A percentile compares a stretch with the other conserved stretches of the same genome.
These are phyloP conservation scores for Corynascus novoguineensis DNA, from an alignment of 495 filamentous ascomycete species.

Conservation along the genomic window DNA sequence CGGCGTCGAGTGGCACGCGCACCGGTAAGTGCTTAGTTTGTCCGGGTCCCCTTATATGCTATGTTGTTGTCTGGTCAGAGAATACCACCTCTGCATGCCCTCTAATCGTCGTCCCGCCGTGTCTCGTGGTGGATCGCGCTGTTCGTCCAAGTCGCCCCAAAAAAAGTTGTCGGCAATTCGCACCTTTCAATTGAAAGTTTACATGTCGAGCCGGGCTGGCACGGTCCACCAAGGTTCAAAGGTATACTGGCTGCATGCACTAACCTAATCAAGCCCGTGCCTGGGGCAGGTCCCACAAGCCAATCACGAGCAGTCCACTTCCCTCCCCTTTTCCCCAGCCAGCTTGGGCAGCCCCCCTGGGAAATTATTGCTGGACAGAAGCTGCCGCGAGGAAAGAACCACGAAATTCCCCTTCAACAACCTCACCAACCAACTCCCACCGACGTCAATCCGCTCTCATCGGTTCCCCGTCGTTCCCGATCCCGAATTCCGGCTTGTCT, in stretches of 20 bases:
- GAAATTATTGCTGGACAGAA: constrained; percentile 46
- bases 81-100: constrained; percentile 2
- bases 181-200: constrained; percentile 15
- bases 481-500: constrained; percentile 11
- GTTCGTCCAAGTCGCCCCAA: constrained; percentile 14
- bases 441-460: constrained; percentile 12
- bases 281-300: constrained; percentile 32
- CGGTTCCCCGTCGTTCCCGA: background rate
- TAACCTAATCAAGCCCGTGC: constrained; percentile 25
- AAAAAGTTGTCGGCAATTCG: constrained; percentile 30
- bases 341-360: constrained; percentile 34
- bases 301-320: constrained; percentile 36
- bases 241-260: constrained; percentile 14
- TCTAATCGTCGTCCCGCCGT: constrained; percentile 8
- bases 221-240: constrained; percentile 24
- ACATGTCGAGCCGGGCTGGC: constrained; percentile 19
- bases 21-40: background rate
- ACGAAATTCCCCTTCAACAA: constrained; percentile 27
- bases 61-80: background rate
- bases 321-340: constrained; percentile 41
- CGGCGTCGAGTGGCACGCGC: background rate
- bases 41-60: background rate
- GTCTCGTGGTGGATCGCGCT: constrained; percentile 14
- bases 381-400: constrained; percentile 34
- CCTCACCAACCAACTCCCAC: constrained; percentile 17